phyloP scores from a whole-genome alignment of 2,329 filamentous ascomycete species.

The Fusarium sp. region DNA sequence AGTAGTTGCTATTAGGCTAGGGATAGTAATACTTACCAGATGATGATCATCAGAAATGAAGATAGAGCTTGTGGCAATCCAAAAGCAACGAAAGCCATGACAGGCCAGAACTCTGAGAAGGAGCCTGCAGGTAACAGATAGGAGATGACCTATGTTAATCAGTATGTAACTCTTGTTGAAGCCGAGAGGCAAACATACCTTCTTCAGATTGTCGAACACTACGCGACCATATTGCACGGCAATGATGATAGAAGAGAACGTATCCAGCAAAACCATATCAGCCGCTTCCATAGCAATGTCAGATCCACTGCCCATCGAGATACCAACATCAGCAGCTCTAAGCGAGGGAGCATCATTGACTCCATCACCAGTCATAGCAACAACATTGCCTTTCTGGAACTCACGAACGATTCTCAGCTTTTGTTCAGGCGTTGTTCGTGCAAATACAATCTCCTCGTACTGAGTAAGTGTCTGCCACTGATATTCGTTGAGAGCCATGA shows the following conservation, averaged over 20 bases:
- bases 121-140: slow-evolving; percentile 79
- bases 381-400: slow-evolving; percentile 75
- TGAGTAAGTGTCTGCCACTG: slow-evolving; percentile 76
- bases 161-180: fast-evolving
- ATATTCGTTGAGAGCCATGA: slow-evolving; percentile 72
- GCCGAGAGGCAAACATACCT: slow-evolving; percentile 51
- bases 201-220: slow-evolving; percentile 85
- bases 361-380: slow-evolving; percentile 89
- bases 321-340: slow-evolving; percentile 83
- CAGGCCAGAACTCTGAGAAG: slow-evolving; percentile 82
- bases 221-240: slow-evolving; percentile 79
- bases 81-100: slow-evolving; percentile 78
- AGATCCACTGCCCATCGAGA: slow-evolving; percentile 83
- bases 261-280: slow-evolving; percentile 83
- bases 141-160: slow-evolving; percentile 43
- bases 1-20: background rate
- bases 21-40: slow-evolving; percentile 58
- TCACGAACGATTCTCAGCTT: slow-evolving; percentile 84
- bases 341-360: slow-evolving; percentile 89
- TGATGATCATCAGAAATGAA: slow-evolving; percentile 79
- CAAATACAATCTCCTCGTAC: slow-evolving; percentile 80
- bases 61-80: slow-evolving; percentile 80
- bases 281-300: slow-evolving; percentile 87
- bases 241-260: slow-evolving; percentile 77
- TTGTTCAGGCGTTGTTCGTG: slow-evolving; percentile 81